These are phyloP conservation scores for Oenanthe sinensis DNA, from an alignment of 129 eudicot genomes.

Conservation along the genomic window DNA sequence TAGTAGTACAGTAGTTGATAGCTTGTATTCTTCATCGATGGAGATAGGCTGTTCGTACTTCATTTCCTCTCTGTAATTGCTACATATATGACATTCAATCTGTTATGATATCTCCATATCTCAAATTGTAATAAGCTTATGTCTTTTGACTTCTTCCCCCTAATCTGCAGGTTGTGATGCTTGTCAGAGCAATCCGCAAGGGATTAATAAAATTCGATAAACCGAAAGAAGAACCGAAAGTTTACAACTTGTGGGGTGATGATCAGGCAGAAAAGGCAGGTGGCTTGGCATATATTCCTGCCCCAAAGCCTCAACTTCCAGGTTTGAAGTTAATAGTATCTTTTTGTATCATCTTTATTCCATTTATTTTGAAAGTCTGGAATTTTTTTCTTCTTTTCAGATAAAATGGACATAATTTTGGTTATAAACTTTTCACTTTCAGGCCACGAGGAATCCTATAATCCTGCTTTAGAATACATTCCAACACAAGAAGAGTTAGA, in stretches of 20 bases:
- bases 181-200: conserved; percentile 74
- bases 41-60: too few species aligned
- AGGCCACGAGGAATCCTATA: conserved; percentile 96
- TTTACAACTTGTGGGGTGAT: conserved; percentile 72
- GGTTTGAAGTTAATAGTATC: conserved; percentile 33
- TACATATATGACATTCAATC: too few species aligned
- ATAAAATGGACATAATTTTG: not conserved
- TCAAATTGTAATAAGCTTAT: not conserved
- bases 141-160: conserved; percentile 6
- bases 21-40: too few species aligned
- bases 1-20: too few species aligned
- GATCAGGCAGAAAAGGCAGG: conserved; percentile 57
- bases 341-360: not conserved
- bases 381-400: not conserved
- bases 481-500: conserved; percentile 92
- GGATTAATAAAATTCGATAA: conserved; percentile 73
- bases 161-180: conserved; percentile 49
- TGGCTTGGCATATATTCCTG: conserved; percentile 85
- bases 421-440: conserved; percentile 12
- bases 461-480: conserved; percentile 85
- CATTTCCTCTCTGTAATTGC: too few species aligned
- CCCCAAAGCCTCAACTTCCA: conserved; percentile 85
- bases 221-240: conserved; percentile 69
- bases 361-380: not conserved
- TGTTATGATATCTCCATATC: too few species aligned